phyloP scores from a whole-genome alignment of 306 rosid genomes.

The Fragaria vesca region DNA sequence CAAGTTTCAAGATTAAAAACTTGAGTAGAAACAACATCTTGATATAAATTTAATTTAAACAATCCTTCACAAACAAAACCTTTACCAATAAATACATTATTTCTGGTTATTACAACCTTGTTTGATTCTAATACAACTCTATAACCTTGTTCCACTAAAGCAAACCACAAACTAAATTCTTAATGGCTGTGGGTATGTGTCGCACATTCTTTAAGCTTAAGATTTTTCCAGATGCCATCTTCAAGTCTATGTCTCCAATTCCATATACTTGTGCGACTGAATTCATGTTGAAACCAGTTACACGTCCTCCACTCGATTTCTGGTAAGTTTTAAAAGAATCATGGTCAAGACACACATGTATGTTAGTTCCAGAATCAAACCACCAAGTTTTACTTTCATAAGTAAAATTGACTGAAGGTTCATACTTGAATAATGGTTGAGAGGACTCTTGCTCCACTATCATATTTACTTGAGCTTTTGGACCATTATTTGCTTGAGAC shows the following conservation, averaged over 20 bases:
- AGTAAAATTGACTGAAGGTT: neutral
- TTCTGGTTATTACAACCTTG: too few species aligned
- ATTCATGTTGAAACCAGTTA: too few species aligned
- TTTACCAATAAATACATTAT: too few species aligned
- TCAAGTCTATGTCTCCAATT: too few species aligned
- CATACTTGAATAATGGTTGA: neutral
- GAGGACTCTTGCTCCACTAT: neutral
- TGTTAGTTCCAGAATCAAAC: neutral
- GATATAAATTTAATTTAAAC: neutral
- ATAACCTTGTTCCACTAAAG: neutral
- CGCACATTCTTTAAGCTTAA: too few species aligned
- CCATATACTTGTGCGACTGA: too few species aligned
- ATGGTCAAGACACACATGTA: neutral
- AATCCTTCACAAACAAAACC: neutral
- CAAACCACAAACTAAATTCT: neutral
- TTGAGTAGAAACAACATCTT: neutral
- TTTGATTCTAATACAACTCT: neutral
- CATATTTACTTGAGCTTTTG: neutral
- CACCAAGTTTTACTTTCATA: neutral
- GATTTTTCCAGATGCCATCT: too few species aligned
- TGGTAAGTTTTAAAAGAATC: neutral
- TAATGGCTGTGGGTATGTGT: neutral
- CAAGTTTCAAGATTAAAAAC: neutral
- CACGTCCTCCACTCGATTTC: too few species aligned
- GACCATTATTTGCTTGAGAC: neutral